These are phyloP conservation scores for Trichoderma hamatum DNA, from an alignment of 2,329 filamentous ascomycete species.

Conservation along the genomic window DNA sequence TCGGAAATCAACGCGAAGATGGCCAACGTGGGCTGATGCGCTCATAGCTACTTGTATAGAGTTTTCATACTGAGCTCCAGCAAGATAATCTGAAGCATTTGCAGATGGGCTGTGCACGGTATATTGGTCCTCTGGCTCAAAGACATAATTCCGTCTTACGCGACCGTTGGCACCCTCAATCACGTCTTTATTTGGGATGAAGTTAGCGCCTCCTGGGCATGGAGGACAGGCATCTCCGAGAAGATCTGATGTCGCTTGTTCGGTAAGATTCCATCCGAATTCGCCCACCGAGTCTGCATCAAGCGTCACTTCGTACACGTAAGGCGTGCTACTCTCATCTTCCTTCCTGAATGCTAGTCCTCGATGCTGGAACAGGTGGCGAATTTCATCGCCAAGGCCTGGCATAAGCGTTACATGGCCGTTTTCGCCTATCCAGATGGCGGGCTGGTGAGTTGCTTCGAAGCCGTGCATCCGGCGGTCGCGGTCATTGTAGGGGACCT, in stretches of 20 bases:
- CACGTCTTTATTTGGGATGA: conserved; percentile 27
- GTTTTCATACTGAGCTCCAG: conserved; percentile 24
- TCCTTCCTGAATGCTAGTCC: conserved; percentile 47
- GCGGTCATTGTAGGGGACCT: conserved; percentile 50
- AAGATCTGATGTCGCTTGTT: conserved; percentile 37
- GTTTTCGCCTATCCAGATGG: conserved; percentile 57
- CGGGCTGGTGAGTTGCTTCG: conserved; percentile 54
- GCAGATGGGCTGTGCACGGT: not conserved
- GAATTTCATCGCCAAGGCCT: conserved; percentile 39
- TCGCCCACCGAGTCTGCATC: conserved; percentile 42
- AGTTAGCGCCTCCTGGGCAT: conserved; percentile 36
- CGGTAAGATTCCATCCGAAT: conserved; percentile 43
- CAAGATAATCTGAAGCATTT: not conserved
- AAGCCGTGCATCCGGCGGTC: conserved; percentile 51
- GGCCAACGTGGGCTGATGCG: conserved; percentile 47
- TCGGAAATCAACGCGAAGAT: conserved; percentile 46
- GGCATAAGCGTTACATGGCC: conserved; percentile 50
- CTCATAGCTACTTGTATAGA: conserved; percentile 43
- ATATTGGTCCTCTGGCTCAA: conserved; percentile 33
- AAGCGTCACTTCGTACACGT: conserved; percentile 50
- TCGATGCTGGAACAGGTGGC: conserved; percentile 45
- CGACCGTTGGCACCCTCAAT: conserved; percentile 47
- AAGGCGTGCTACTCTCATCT: conserved; percentile 49
- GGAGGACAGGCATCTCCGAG: conserved; percentile 45
- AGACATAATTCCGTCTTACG: conserved; percentile 27